Evolutionary conservation across 2,329 filamentous ascomycete species (phyloP).

Genomic region (Dryadomyces sulphureus): DNA sequence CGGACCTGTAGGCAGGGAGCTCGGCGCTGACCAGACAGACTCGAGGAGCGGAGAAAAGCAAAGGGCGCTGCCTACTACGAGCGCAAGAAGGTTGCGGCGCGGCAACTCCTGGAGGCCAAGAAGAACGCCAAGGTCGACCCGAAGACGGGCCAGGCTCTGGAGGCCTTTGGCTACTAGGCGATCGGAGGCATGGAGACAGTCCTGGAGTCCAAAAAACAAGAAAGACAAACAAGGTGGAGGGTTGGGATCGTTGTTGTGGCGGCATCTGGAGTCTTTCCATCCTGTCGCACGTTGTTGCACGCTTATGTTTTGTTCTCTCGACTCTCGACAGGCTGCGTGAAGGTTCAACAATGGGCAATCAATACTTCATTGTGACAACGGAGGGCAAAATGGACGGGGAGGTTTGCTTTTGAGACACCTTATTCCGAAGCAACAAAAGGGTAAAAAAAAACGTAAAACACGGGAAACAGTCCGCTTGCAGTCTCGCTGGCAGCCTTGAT

Average conservation of each 20-base stretch:
- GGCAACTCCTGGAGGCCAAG: constrained; percentile 84
- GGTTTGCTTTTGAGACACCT: neutral
- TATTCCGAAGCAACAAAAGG: constrained; percentile 3
- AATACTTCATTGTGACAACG: constrained; percentile 7
- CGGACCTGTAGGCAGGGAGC: neutral
- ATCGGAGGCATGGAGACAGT: constrained; percentile 1
- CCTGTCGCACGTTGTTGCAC: constrained; percentile 1
- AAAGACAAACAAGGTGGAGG: neutral
- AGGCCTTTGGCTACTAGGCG: constrained; percentile 76
- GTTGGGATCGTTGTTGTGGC: neutral
- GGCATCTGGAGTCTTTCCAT: neutral
- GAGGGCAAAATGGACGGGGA: constrained; percentile 1
- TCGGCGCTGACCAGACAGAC: constrained; percentile 34
- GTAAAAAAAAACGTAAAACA: constrained; percentile 4
- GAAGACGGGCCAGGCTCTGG: constrained; percentile 80
- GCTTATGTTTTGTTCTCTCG: constrained; percentile 8
- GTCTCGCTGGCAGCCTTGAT: neutral
- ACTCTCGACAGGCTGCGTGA: constrained; percentile 3
- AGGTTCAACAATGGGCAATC: constrained; percentile 4
- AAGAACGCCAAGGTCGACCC: constrained; percentile 77
- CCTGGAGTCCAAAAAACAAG: neutral
- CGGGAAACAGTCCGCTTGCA: neutral
- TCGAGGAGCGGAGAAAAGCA: constrained; percentile 99
- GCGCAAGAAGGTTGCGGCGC: constrained; percentile 94
- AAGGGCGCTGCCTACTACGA: constrained; percentile 99